These are phyloP conservation scores for Centaurea solstitialis DNA, from an alignment of 129 eudicot genomes.

Conservation along the genomic window DNA sequence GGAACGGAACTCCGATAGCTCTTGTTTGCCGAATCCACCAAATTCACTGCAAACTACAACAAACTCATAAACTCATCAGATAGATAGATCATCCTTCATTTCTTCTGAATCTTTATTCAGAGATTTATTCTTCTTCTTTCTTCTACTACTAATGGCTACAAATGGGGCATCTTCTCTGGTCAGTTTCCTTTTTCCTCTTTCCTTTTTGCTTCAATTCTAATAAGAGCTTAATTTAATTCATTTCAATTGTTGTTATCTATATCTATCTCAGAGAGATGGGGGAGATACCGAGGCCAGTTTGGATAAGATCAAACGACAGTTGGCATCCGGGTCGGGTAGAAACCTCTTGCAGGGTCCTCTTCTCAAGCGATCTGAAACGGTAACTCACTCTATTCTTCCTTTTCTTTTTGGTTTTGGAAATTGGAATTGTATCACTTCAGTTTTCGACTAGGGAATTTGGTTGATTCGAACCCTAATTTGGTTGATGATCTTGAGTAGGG, in stretches of 20 bases:
- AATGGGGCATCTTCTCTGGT: constrained; percentile 65
- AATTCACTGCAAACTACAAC: too few relatives aligned
- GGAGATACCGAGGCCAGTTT: constrained; percentile 72
- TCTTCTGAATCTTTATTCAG: too few relatives aligned
- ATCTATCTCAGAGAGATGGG: constrained; percentile 30
- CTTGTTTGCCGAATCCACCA: not conserved
- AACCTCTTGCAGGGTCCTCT: constrained; percentile 94
- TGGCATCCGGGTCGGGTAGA: constrained; percentile 81
- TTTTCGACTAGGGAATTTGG: not conserved
- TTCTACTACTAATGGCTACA: constrained; percentile 40
- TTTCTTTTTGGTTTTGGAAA: constrained; percentile 1
- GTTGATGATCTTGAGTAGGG: constrained; percentile 21
- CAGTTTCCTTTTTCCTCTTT: constrained; percentile 12
- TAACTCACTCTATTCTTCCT: constrained; percentile 11
- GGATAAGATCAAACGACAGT: constrained; percentile 85
- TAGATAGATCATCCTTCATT: too few relatives aligned
- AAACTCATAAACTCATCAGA: too few relatives aligned
- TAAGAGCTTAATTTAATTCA: not conserved
- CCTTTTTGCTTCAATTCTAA: constrained; percentile 17
- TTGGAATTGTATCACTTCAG: not conserved
- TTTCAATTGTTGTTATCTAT: not conserved
- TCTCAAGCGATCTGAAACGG: constrained; percentile 98
- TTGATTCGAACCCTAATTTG: constrained; percentile 1
- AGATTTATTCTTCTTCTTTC: too few relatives aligned
- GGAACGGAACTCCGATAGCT: not conserved